Evolutionary conservation across 2,329 filamentous ascomycete species (phyloP).

Genomic region (Pseudovirgaria hyperparasitica): DNA sequence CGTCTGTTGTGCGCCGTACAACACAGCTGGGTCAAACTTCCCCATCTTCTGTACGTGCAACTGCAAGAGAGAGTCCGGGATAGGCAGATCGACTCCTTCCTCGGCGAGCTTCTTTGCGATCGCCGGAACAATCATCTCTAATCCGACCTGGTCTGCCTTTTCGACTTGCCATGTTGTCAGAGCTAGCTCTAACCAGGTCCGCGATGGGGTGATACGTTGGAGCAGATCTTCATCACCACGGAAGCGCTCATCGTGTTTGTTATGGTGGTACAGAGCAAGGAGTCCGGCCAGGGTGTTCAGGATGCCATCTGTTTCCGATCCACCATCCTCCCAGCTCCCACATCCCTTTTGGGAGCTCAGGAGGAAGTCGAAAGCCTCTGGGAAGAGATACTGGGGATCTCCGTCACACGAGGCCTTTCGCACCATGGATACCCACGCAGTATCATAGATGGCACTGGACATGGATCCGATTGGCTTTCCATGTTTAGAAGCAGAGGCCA

Average conservation of each 20-base stretch:
- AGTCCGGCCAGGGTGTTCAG: slow-evolving; percentile 6
- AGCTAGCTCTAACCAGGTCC: slow-evolving; percentile 8
- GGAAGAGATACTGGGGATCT: slow-evolving; percentile 14
- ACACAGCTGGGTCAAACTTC: slow-evolving; percentile 2
- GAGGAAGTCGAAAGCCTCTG: slow-evolving; percentile 19
- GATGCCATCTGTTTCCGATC: slow-evolving; percentile 4
- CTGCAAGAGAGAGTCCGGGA: slow-evolving; percentile 9
- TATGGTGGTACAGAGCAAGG: slow-evolving; percentile 5
- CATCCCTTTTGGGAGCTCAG: slow-evolving; percentile 13
- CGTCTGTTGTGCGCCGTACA: slow-evolving; percentile 8
- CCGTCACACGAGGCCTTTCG: slow-evolving; percentile 10
- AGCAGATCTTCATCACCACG: not conserved
- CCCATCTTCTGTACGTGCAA: slow-evolving; percentile 5
- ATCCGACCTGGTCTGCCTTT: slow-evolving; percentile 17
- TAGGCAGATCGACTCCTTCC: slow-evolving; percentile 15
- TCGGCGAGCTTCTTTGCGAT: slow-evolving; percentile 16
- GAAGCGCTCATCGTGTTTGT: not conserved
- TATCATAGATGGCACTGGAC: slow-evolving; percentile 19
- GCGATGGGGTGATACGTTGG: slow-evolving; percentile 9
- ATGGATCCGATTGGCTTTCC: slow-evolving; percentile 10
- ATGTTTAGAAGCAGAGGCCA: not conserved
- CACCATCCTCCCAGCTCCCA: slow-evolving; percentile 5
- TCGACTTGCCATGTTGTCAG: slow-evolving; percentile 18
- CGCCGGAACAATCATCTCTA: slow-evolving; percentile 22
- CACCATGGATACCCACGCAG: slow-evolving; percentile 23